Evolutionary conservation across 2,329 filamentous ascomycete genomes (phyloP), one percentile per base, ranked within the genome.

Genomic region (Diaporthe aspalathi): DNA sequence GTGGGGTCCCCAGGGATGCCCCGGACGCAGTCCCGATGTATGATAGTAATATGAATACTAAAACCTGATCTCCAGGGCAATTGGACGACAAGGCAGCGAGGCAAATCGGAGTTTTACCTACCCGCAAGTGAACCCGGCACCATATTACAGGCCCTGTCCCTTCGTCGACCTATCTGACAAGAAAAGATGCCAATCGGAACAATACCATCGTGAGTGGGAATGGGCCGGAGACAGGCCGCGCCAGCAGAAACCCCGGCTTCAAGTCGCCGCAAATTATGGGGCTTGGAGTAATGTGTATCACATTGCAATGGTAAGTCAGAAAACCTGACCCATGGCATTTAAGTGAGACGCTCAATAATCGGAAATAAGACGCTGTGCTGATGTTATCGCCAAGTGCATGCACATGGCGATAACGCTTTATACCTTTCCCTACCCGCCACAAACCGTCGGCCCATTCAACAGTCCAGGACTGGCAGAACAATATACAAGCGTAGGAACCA

Each of bases 241-340:
- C 27, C 17, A 63, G n/a, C 43, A 49, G 20, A 40, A 11, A 20
- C 57, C 43, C 22, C 24, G 24, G 17, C 27, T 49, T 5, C 40
- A 63, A 22, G 14, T 63, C 1, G 57, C 57, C 6, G 43, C 57
- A 1, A 63, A 63, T 24, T 63, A 63, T 6, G 57, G 57, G 1
- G 47, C 57, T 17, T 63, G 57, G 57, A 47, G 40, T 11, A 63
- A 63, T 20, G 40, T 63, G 5, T 63, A 63, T 35, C 57, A 63
- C 27, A 32, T 47, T 2, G 57, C 24, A 16, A 47, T 63, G 57
- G 57, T 47, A 63, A 35, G 57, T 7, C 11, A 14, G 7, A 9
- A 1, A 1, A n/a, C n/a, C n/a, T n/a, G 17, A 4, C 9, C 1
- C 0, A 2, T 22, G 6, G 2, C 0, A 1, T 5, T 7, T 17